phyloP scores from a whole-genome alignment of 345 rosid genomes.

The Arabis alpina region DNA sequence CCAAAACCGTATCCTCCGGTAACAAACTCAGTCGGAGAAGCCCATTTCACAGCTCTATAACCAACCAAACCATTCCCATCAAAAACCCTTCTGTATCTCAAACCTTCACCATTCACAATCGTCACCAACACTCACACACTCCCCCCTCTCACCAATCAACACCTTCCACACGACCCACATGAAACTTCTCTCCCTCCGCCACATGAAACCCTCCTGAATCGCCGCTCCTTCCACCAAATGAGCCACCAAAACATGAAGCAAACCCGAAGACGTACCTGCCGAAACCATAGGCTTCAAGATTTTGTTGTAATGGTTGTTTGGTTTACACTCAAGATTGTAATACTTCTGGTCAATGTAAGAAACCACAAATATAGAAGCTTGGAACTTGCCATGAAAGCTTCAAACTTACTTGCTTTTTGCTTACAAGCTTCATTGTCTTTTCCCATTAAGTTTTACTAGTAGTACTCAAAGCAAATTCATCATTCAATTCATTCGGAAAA shows the following conservation, averaged over 20 bases:
- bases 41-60: constrained; percentile 81
- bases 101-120: constrained; percentile 44
- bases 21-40: constrained; percentile 80
- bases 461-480: too few relatives aligned
- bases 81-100: constrained; percentile 54
- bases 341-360: too few relatives aligned
- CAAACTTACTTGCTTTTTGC: too few relatives aligned
- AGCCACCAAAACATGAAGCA: constrained; percentile 55
- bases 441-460: too few relatives aligned
- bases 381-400: too few relatives aligned
- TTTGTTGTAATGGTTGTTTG: too few relatives aligned
- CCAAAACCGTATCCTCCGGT: constrained; percentile 89
- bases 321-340: too few relatives aligned
- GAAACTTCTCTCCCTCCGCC: constrained; percentile 49
- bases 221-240: constrained; percentile 41
- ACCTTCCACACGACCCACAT: constrained; percentile 58
- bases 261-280: constrained; percentile 60
- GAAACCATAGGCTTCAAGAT: constrained; percentile 54
- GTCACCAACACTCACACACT: constrained; percentile 73
- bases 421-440: too few relatives aligned
- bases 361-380: too few relatives aligned
- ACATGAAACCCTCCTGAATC: constrained; percentile 45
- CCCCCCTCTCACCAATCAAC: constrained; percentile 74
- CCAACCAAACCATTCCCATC: constrained; percentile 79
- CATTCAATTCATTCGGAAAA: too few relatives aligned